Conservation (phyloP, 1,139 yeast genomes). For the Debaryomyces robertsiae region DNA sequence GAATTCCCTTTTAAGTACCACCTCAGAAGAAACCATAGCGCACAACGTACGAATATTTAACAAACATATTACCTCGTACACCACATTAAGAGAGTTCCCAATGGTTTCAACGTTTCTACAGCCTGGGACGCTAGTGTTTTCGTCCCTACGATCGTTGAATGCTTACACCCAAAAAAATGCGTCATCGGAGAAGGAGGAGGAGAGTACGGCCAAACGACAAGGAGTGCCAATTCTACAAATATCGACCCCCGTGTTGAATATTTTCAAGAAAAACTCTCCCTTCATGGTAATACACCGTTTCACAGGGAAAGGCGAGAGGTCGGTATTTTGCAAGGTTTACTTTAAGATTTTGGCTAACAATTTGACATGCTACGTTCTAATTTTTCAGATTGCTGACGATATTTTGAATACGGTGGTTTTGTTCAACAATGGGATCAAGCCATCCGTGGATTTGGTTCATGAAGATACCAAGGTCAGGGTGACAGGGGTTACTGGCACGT, state of each 20-base stretch:
- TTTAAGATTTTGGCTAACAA: constrained; percentile 35
- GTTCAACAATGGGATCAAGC: constrained; percentile 37
- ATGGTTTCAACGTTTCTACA: constrained; percentile 32
- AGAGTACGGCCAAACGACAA: constrained; percentile 6
- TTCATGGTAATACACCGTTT: constrained; percentile 30
- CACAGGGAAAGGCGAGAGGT: constrained; percentile 16
- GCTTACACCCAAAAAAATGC: constrained; percentile 13
- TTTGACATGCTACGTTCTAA: constrained; percentile 37
- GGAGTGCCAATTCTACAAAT: constrained; percentile 29
- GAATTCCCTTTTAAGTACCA: constrained; percentile 23
- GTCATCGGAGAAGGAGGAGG: constrained; percentile 6
- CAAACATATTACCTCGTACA: constrained; percentile 22
- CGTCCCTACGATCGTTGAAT: constrained; percentile 23
- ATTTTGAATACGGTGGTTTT: constrained; percentile 23
- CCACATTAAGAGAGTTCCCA: constrained; percentile 27
- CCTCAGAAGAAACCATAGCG: constrained; percentile 34
- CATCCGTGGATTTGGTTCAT: constrained; percentile 37
- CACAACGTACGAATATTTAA: constrained; percentile 27
- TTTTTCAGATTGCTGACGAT: constrained; percentile 22
- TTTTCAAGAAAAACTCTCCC: constrained; percentile 38
- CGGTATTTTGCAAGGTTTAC: constrained; percentile 34
- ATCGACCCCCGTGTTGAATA: constrained; percentile 30
- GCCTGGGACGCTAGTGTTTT: constrained; percentile 31
- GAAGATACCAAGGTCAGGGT: constrained; percentile 35
- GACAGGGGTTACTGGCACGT: constrained; percentile 39